A percentile compares a stretch with the other conserved stretches of the same genome.
phyloP scores from a whole-genome alignment of 805 yeast genomes.

The Phaffomyces antillensis region DNA sequence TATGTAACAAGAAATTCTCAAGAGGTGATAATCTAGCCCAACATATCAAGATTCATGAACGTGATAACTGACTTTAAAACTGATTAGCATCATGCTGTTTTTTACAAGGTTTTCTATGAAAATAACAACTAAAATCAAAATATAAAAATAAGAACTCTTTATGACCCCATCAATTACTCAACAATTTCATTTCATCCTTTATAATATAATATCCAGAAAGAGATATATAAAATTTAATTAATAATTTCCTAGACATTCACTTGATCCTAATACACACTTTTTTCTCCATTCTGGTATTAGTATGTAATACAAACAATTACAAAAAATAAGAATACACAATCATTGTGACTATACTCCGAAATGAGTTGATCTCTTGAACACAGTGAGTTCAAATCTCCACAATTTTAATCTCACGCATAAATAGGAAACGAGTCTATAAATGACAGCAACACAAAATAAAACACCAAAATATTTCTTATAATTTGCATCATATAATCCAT shows the following conservation, averaged over 20 bases:
- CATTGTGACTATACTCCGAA: neutral
- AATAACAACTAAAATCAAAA: too few relatives aligned
- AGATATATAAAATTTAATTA: neutral
- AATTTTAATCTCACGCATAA: constrained; percentile 12
- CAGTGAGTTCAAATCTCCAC: constrained; percentile 16
- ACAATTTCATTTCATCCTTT: neutral
- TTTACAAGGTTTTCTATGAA: too few relatives aligned
- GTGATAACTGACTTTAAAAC: neutral
- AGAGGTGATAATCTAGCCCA: constrained; percentile 61
- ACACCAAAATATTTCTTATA: constrained; percentile 31
- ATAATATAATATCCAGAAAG: neutral
- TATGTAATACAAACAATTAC: neutral
- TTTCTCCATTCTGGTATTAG: too few relatives aligned
- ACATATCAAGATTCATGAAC: constrained; percentile 51
- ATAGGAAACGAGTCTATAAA: constrained; percentile 36
- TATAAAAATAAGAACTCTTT: neutral
- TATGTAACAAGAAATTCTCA: constrained; percentile 59
- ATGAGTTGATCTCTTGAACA: constrained; percentile 3
- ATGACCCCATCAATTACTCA: neutral
- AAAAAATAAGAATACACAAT: neutral
- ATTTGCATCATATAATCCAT: constrained; percentile 27
- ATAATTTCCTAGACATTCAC: neutral
- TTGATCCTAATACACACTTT: neutral
- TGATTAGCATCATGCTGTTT: too few relatives aligned
- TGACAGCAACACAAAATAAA: constrained; percentile 31